phyloP scores from a whole-genome alignment of 2,329 filamentous ascomycete species.

The Exophiala viscosa region DNA sequence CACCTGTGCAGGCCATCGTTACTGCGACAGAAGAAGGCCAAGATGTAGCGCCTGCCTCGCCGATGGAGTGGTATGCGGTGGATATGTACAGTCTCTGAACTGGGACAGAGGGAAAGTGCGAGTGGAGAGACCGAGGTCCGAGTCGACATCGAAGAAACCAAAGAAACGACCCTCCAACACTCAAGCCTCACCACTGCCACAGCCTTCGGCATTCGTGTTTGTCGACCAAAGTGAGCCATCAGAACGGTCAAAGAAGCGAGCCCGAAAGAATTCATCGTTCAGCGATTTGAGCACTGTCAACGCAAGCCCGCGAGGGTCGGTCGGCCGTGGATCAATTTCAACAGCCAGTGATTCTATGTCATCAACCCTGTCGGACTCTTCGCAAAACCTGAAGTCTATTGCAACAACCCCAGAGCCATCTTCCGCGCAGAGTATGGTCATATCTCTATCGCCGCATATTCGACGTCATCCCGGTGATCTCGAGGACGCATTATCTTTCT shows the following conservation, averaged over 20 bases:
- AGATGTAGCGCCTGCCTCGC: constrained; percentile 24
- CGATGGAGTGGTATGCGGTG: constrained; percentile 22
- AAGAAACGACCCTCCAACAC: not conserved
- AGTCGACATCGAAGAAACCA: not conserved
- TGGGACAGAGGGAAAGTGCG: constrained; percentile 20
- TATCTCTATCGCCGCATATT: constrained; percentile 8
- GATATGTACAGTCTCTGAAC: constrained; percentile 25
- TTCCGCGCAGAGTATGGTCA: not conserved
- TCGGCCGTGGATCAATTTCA: not conserved
- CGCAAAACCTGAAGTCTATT: not conserved
- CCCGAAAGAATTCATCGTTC: constrained; percentile 15
- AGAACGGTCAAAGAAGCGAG: constrained; percentile 5
- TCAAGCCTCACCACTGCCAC: constrained; percentile 4
- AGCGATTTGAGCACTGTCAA: not conserved
- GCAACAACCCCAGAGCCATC: not conserved
- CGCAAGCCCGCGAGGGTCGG: not conserved
- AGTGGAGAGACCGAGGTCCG: constrained; percentile 10
- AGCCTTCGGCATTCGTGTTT: constrained; percentile 19
- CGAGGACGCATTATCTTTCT: constrained; percentile 18
- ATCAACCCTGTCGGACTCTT: constrained; percentile 9
- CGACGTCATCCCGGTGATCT: constrained; percentile 6
- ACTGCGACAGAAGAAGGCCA: constrained; percentile 25
- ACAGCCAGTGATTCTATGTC: not conserved
- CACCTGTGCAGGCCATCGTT: constrained; percentile 20
- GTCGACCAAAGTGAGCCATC: constrained; percentile 9